Base-by-base conservation (phyloP, 75 land plant species). In the Ceratopteris richardii region DNA sequence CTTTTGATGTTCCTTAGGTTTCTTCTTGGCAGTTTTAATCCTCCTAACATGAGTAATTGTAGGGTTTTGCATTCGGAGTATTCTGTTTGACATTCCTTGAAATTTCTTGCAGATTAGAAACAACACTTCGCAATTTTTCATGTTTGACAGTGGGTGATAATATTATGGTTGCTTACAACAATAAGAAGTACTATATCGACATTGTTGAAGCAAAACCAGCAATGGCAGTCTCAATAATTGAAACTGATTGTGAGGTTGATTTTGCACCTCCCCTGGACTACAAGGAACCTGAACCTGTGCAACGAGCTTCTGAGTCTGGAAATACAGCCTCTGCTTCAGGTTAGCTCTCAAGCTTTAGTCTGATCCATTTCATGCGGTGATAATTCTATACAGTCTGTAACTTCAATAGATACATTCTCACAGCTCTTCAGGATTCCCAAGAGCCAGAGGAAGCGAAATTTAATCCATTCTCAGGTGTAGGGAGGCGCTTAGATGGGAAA, bases 171-270 rank as follows among this genome's bases (percentile, higher is more conserved):
- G 82, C 95, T 13, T 92, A 85, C 61, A 92, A 92, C 70, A 78
- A 88, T 57, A 88, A 80, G 63, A 82, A 88, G 54, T 92, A 85
- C 58, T 85, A 88, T 70, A 88, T 92, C 10, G 84, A 92, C 56
- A 85, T 88, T 24, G 44, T 92, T 29, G 98, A 92, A 46, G 66
- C 95, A 54, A 92, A 85, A 66, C 98, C 98, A 40, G 63, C 87
- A 0, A 31, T 54, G 56, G 95, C 98, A 2, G 80, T 92, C 30
- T 82, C 82, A 47, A 92, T 92, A n/a, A 85, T 92, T 55, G 98
- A 92, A 57, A 92, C 98, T 21, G 98, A 92, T 37, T 92, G 95
- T 72, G 98, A 88, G 62, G 95, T 88, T 10, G 98, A 92, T 43
- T 92, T 92, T 75, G 98, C 95, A 21, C 95, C 90, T 40, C 90